Conservation (phyloP, 1,284 basidiomycete species). For the Erythrobasidium hasegawianum region DNA sequence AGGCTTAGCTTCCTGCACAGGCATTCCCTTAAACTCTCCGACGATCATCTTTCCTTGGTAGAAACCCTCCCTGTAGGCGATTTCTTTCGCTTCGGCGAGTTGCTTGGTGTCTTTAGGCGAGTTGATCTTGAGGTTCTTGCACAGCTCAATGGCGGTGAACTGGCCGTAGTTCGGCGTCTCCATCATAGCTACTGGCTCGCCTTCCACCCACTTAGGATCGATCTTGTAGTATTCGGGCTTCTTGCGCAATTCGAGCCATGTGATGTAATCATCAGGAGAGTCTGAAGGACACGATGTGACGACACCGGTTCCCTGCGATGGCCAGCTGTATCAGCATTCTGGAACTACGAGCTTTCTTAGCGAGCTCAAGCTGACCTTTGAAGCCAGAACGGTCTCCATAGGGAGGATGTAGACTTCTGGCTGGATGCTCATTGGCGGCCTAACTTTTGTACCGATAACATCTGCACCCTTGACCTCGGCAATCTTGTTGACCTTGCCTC, state of each 20-base stretch:
- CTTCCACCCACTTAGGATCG: conserved; percentile 78
- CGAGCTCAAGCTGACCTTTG: conserved; percentile 60
- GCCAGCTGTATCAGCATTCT: not conserved
- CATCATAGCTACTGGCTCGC: conserved; percentile 85
- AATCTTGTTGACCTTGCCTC: conserved; percentile 68
- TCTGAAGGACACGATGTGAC: conserved; percentile 98
- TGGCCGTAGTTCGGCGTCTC: conserved; percentile 86
- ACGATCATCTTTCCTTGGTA: conserved; percentile 86
- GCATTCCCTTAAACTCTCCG: conserved; percentile 80
- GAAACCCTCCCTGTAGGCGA: conserved; percentile 98
- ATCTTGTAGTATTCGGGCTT: conserved; percentile 98
- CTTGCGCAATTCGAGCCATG: conserved; percentile 86
- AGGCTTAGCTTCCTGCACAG: conserved; percentile 84
- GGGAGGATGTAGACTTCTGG: conserved; percentile 91
- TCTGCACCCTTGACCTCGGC: conserved; percentile 71
- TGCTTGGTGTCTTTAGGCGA: conserved; percentile 91
- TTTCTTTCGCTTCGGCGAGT: conserved; percentile 93
- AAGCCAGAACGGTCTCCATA: conserved; percentile 94
- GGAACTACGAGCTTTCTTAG: too few relatives aligned
- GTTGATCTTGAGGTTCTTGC: conserved; percentile 89
- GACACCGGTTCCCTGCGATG: conserved; percentile 81
- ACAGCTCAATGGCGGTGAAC: conserved; percentile 77
- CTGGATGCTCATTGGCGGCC: conserved; percentile 77
- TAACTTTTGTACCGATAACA: conserved; percentile 84
- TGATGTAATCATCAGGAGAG: conserved; percentile 95